Conservation (phyloP, 2,329 filamentous ascomycete genomes). For the Ophiognomonia clavigignenti-juglandacearum region DNA sequence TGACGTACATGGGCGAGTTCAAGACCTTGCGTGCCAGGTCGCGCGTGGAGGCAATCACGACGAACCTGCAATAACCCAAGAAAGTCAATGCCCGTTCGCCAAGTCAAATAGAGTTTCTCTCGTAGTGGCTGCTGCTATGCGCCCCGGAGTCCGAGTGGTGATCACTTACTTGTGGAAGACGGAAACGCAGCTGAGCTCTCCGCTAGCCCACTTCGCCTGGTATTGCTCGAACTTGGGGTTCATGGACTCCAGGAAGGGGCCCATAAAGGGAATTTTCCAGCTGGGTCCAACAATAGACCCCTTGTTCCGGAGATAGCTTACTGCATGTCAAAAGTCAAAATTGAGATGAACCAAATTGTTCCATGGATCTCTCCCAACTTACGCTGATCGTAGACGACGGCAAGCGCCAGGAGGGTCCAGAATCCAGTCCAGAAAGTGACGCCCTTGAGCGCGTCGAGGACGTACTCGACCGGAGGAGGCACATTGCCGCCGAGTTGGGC, state of each 20-base stretch:
- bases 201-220: conserved; percentile 86
- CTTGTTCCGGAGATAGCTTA: conserved; percentile 70
- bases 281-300: conserved; percentile 69
- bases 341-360: neutral
- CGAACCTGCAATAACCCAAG: conserved; percentile 59
- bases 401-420: conserved; percentile 64
- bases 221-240: conserved; percentile 91
- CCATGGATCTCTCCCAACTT: conserved; percentile 32
- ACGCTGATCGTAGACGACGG: conserved; percentile 89
- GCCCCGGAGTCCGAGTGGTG: neutral
- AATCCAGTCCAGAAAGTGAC: conserved; percentile 58
- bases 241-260: conserved; percentile 90
- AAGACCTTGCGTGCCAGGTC: conserved; percentile 96
- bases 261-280: conserved; percentile 81
- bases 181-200: conserved; percentile 89
- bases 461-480: conserved; percentile 50
- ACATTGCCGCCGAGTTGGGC: conserved; percentile 48
- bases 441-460: conserved; percentile 52
- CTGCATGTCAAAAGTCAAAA: conserved; percentile 36
- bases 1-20: conserved; percentile 87
- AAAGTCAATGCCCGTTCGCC: conserved; percentile 10
- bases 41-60: conserved; percentile 90
- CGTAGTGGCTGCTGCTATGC: neutral
- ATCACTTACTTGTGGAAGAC: conserved; percentile 91
- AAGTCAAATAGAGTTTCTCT: neutral